Base-by-base conservation (phyloP, 495 filamentous ascomycete genomes). In the Penicillium bovifimosum region DNA sequence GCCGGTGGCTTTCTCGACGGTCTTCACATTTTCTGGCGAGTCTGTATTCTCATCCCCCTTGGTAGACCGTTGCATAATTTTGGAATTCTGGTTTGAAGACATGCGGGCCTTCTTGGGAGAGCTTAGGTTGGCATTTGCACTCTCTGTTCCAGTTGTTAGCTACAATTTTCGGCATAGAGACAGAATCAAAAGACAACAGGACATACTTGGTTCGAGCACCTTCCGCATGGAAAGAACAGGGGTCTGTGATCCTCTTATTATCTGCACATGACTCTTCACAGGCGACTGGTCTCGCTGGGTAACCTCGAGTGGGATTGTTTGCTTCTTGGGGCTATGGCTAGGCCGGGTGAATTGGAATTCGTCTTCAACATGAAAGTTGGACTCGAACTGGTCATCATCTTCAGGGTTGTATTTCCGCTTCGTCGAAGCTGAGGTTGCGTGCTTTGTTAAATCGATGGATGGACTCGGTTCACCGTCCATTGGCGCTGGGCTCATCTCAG, bases 391-490 rank as follows among this genome's bases (percentile, higher is more conserved):
- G 8, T 72, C 65, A 14, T 77, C 71, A 16, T 81, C 76, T 14
- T 85, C 78, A 5, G 76, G 72, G 53, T 72, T 80, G 26, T 86
- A 75, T 61, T 87, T 87, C 31, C 84, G 67, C 63, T 87, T 87
- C 3, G 79, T 87, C 3, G 80, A 75, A 11, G 79, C 81, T 14
- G 73, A 74, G 43, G 75, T 78, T 1, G 73, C 50, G 11, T 48
- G 33, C 26, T 54, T 44, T 43, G 14, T 40, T 5, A 50, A 10
- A 14, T 54, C 32, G 1, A 10, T 32, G 2, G n/a, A 20, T n/a
- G 54, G 34, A 3, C 10, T 51, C 20, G 48, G 28, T 9, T 39
- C 27, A 5, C 24, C 38, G 9, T 47, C 13, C 11, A 20, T 46
- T 4, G 11, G 33, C 2, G 20, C n/a, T 18, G 32, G 11, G 6